Base-by-base conservation (phyloP, 2,329 filamentous ascomycete genomes). In the Verruconis gallopava region DNA sequence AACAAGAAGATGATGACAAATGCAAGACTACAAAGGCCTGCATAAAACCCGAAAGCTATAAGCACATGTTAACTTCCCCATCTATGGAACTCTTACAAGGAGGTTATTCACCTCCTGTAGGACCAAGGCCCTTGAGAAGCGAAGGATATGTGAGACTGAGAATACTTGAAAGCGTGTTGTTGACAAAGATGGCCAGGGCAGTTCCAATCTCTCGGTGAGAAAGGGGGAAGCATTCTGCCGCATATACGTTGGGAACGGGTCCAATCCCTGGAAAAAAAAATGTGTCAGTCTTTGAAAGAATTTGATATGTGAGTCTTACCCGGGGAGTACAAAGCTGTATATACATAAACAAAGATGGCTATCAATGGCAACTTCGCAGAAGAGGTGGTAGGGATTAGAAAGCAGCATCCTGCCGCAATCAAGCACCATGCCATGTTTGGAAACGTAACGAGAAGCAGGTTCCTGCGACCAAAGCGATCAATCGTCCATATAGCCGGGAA, bases 1-100 rank as follows among this genome's bases (percentile, higher is more conserved):
- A 56, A 51, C 43, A 58, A 48, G 47, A 54, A 59, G 4, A 57
- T 48, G 3, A 57, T 48, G 6, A 52, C 43, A 22, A 53, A 56
- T 2, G 55, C 52, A 2, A 56, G 38, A 5, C 55, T 44, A 33
- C 55, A 55, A 15, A 56, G 44, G 9, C 50, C 51, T 2, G 53
- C 52, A 44, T 54, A 57, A 32, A 56, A 5, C 5, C 20, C n/a
- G 15, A 43, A 37, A 36, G n/a, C n/a, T n/a, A n/a, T n/a, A 36
- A 17, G 11, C 33, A 17, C 12, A 17, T 14, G 6, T 36, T 11
- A 11, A 9, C 33, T 9, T 17, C 6, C 33, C 6, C 13, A 36
- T 36, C 11, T 9, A 6, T 36, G 12, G 33, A 17, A 36, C 12
- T 6, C 11, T 9, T 36, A 19, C 9, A 53, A 25, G 45, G 36